A percentile compares a stretch with the other conserved stretches of the same genome.
Evolutionary conservation across 441 rosid genomes (phyloP).

Genomic region (Raphanus hybrid): DNA sequence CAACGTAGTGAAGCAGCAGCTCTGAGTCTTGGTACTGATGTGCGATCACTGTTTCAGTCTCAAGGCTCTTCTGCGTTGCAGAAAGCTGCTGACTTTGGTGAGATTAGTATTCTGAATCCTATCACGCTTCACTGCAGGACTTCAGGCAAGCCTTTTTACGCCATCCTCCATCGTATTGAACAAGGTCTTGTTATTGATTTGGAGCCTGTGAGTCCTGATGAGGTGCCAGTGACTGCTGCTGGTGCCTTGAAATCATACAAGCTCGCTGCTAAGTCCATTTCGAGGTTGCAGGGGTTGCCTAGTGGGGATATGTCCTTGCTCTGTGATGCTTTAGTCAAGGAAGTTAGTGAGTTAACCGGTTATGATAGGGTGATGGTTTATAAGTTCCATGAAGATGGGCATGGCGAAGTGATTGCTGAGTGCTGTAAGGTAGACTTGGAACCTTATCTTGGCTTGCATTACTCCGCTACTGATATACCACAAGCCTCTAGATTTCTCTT

Average conservation of each 20-base stretch:
- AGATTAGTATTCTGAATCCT: slow-evolving; percentile 76
- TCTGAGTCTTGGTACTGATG: slow-evolving; percentile 65
- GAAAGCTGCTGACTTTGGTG: slow-evolving; percentile 68
- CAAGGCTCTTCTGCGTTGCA: slow-evolving; percentile 69
- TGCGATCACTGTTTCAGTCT: slow-evolving; percentile 60
- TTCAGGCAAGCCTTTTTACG: slow-evolving; percentile 82
- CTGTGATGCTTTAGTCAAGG: slow-evolving; percentile 77
- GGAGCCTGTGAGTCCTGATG: slow-evolving; percentile 82
- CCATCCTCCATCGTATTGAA: slow-evolving; percentile 76
- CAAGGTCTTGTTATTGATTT: slow-evolving; percentile 79
- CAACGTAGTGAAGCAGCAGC: slow-evolving; percentile 52
- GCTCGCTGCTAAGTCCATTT: slow-evolving; percentile 83
- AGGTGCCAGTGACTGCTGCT: slow-evolving; percentile 81
- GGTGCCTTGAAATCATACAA: slow-evolving; percentile 86
- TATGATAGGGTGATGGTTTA: slow-evolving; percentile 90
- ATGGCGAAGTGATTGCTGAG: slow-evolving; percentile 89
- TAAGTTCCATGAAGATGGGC: slow-evolving; percentile 89
- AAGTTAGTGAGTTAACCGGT: slow-evolving; percentile 74
- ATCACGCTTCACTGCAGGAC: slow-evolving; percentile 67
- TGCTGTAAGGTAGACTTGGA: slow-evolving; percentile 52
- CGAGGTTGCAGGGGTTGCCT: slow-evolving; percentile 79
- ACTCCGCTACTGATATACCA: slow-evolving; percentile 88
- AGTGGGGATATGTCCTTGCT: slow-evolving; percentile 61
- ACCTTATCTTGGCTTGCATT: slow-evolving; percentile 87
- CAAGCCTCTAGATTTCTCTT: slow-evolving; percentile 89